Evolutionary conservation across 306 rosid species (phyloP).

Genomic region (Dryas alaskensis): DNA sequence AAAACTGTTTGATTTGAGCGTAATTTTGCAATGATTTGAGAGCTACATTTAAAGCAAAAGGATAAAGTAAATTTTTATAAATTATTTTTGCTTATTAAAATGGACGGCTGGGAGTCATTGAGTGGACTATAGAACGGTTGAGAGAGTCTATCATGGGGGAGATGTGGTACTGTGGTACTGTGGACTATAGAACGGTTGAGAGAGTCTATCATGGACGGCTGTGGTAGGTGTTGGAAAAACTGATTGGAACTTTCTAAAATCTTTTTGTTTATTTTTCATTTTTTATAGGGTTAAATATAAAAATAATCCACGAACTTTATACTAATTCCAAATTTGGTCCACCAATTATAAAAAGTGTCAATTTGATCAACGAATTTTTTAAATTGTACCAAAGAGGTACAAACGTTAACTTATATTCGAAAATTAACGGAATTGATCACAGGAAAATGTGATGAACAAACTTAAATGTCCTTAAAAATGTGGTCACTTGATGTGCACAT

Average conservation of each 20-base stretch:
- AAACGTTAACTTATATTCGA: too few relatives aligned
- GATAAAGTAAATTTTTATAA: constrained; percentile 8
- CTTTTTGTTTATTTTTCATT: too few relatives aligned
- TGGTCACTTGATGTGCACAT: too few relatives aligned
- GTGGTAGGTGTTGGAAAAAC: background rate
- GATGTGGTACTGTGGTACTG: background rate
- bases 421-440: too few relatives aligned
- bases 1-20: constrained; percentile 35
- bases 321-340: too few relatives aligned
- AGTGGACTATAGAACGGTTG: constrained; percentile 27
- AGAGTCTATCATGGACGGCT: background rate
- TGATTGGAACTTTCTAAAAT: background rate
- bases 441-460: too few relatives aligned
- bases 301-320: too few relatives aligned
- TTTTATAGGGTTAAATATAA: too few relatives aligned
- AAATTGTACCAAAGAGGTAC: too few relatives aligned
- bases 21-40: constrained; percentile 30
- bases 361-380: too few relatives aligned
- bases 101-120: constrained; percentile 48
- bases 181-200: constrained; percentile 26
- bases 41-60: constrained; percentile 46
- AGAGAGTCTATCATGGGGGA: background rate
- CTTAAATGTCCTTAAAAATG: too few relatives aligned
- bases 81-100: constrained; percentile 15
- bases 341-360: too few relatives aligned